Base-by-base conservation (phyloP, 495 filamentous ascomycete species). In the Hyphodiscus hymeniophilus region DNA sequence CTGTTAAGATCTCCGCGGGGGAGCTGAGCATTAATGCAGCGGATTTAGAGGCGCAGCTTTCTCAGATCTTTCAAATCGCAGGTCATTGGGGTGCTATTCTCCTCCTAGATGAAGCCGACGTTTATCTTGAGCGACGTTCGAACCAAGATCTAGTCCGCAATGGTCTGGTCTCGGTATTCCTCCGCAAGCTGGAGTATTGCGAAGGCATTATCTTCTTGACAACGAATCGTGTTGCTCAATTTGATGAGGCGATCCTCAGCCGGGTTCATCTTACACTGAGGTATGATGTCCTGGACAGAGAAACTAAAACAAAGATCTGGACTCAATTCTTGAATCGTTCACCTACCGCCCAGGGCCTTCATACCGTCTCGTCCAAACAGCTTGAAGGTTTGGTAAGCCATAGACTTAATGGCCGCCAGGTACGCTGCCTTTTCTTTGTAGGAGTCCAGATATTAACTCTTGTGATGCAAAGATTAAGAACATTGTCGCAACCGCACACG, bases 51-150 rank as follows among this genome's bases (percentile, higher is more conserved):
- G 31, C 39, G 7, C 61, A 61, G 7, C 62, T 79, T 15, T 56
- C 64, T 32, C 35, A 54, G 0, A 65, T 76, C n/a, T 60, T 76
- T 10, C 52, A 65, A 24, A 58, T 70, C 30, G 61, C 57, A 7
- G 58, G 45, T 0, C 51, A 56, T 20, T 75, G 68, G 69, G 60
- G 59, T 0, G 62, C 60, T 13, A 53, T 74, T 5, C 47, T 74
- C 2, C 60, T 74, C 17, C 51, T 68, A 3, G 63, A 68, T 28
- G 62, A 68, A 45, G 61, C 60, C 0, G 65, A 68, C 40, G 60
- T 66, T 4, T 66, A 65, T 54, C 52, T 68, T 3, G 58, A 65
- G 46, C 7, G 48, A 62, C 16, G 65, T 66, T 33, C 55, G 70
- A 0, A 17, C 13, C 0, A 49, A 16, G 59, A 70, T 43, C 47